phyloP scores from a whole-genome alignment of 2,329 filamentous ascomycete species.

The Fusarium drepaniforme region DNA sequence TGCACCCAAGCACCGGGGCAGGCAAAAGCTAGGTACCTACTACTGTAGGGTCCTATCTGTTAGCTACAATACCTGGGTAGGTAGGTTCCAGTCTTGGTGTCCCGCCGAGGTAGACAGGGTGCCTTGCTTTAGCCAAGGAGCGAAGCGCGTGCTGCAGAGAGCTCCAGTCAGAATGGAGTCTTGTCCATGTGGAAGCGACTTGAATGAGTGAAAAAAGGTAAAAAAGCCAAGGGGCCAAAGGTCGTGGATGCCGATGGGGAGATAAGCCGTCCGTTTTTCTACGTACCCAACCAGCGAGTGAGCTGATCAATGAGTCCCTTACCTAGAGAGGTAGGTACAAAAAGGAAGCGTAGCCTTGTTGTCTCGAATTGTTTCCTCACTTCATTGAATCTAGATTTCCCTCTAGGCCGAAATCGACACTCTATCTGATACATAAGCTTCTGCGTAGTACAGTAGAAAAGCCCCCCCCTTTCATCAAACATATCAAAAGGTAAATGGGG shows the following conservation, averaged over 20 bases:
- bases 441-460: background rate
- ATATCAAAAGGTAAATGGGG: background rate
- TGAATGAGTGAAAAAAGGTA: background rate
- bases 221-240: background rate
- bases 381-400: background rate
- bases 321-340: background rate
- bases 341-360: background rate
- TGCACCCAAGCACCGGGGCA: background rate
- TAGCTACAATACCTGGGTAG: no score
- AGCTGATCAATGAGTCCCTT: background rate
- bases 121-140: background rate
- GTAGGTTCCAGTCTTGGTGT: background rate
- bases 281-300: background rate
- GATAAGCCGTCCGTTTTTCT: constrained; percentile 4
- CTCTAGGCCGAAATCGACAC: background rate
- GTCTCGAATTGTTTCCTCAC: background rate
- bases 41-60: background rate
- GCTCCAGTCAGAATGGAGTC: background rate
- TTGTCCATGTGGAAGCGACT: background rate
- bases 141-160: background rate
- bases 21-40: background rate
- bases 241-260: background rate
- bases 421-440: constrained; percentile 1
- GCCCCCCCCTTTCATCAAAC: background rate
- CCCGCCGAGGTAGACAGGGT: background rate